phyloP scores from a whole-genome alignment of 257 asterid genomes.

The Marsdenia floribunda region DNA sequence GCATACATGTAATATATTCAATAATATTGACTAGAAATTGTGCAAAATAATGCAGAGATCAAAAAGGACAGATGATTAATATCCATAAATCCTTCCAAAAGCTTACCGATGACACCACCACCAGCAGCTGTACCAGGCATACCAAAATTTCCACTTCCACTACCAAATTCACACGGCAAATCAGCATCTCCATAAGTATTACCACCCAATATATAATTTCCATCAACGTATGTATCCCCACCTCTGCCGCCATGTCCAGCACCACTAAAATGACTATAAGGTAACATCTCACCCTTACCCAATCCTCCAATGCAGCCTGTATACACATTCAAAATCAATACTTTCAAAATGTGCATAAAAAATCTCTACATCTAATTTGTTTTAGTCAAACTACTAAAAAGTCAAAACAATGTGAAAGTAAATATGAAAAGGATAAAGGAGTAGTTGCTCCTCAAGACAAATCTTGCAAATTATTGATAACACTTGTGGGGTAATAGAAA shows the following conservation, averaged over 20 bases:
- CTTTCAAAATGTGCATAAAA: conserved; percentile 1
- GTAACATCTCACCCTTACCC: conserved; percentile 66
- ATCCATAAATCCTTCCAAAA: conserved; percentile 7
- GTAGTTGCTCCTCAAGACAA: neutral
- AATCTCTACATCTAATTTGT: neutral
- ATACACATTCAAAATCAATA: conserved; percentile 17
- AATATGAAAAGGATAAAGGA: conserved; percentile 1
- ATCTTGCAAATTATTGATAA: neutral
- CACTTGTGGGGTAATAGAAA: neutral
- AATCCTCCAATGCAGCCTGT: conserved; percentile 83
- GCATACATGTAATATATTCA: neutral
- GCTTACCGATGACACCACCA: conserved; percentile 80
- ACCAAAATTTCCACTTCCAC: conserved; percentile 85
- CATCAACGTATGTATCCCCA: conserved; percentile 73
- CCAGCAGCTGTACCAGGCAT: conserved; percentile 60
- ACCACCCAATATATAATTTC: conserved; percentile 64
- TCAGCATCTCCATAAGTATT: conserved; percentile 58
- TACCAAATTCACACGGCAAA: conserved; percentile 92
- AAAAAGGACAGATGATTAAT: conserved; percentile 12
- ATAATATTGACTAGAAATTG: neutral
- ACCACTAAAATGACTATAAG: conserved; percentile 74
- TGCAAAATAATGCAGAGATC: neutral
- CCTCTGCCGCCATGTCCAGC: conserved; percentile 98
- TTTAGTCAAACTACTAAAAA: neutral
- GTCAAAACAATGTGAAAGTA: neutral